Evolutionary conservation across 768 basidiomycete species (phyloP), one percentile per base, ranked within the genome.

Genomic region (Rhodotorula diobovata): DNA sequence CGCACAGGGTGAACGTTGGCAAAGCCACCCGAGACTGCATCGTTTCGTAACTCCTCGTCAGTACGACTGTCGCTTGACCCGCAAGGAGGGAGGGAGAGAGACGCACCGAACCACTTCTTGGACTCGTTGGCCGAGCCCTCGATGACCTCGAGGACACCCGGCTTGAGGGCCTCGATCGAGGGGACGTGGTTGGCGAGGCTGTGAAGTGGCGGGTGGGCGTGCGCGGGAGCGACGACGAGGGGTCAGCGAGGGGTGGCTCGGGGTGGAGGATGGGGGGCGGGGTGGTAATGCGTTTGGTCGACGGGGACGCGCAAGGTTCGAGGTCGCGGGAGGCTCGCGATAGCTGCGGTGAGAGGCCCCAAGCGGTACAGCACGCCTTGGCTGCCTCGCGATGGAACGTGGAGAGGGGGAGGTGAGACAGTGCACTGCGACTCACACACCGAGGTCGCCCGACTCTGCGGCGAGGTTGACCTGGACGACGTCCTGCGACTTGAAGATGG

Each of bases 21-120:
- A 81, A 99, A 97, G 64, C 96, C 96, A 68, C 92, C 89, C 64
- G 94, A 96, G 45, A 91, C 96, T 99, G 77, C 15, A 30, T 7
- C 20, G 43, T 43, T 18, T 11, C 11, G 18, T 43, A 10, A 11
- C 43, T 43, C 10, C 11, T 18, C 43, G 43, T 11, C 43, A 43
- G 43, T 43, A 43, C n/a, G n/a, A 43, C 45, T 15, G 45, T 4
- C 10, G 21, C 45, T 15, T 46, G 43, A 43, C 46, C 11, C 37
- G 35, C 32, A 25, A 18, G 32, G 45, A 37, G 61, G 30, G 46
- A 30, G n/a, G 37, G 45, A 37, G 61, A 16, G 37, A 20, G 41
- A 83, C 91, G 79, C 80, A 96, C 96, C 91, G 79, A 98, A 99
- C 89, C 90, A 98, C 84, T 95, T 98, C 86, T 96, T 94, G 67